A percentile compares a stretch with the other conserved stretches of the same genome.
Conservation (phyloP, 768 basidiomycete species). For the Phlebiopsis gigantea region DNA sequence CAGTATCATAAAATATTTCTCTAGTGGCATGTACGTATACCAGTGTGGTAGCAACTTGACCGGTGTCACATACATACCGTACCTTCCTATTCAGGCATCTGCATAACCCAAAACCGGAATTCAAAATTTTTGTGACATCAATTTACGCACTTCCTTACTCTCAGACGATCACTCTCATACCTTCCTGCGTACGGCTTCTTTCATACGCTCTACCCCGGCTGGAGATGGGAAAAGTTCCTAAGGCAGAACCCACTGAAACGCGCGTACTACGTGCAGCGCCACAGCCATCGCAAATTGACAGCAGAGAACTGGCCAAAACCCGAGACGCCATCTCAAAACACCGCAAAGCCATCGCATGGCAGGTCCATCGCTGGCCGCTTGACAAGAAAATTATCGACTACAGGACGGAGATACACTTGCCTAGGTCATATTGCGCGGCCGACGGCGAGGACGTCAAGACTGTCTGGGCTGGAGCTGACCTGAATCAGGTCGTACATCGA, state of each 20-base stretch:
- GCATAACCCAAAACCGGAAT: background rate
- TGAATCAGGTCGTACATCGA: slow-evolving; percentile 34
- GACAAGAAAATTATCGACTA: slow-evolving; percentile 28
- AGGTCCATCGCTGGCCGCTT: slow-evolving; percentile 35
- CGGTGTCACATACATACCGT: background rate
- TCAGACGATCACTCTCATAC: background rate
- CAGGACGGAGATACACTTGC: slow-evolving; percentile 32
- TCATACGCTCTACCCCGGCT: background rate
- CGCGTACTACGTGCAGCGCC: background rate
- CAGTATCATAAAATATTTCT: background rate
- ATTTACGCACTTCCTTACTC: too few relatives aligned
- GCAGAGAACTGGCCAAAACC: slow-evolving; percentile 11
- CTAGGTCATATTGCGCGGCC: slow-evolving; percentile 33
- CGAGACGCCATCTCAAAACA: slow-evolving; percentile 25
- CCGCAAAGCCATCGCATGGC: slow-evolving; percentile 34
- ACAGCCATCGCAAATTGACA: background rate
- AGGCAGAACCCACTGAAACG: slow-evolving; percentile 3
- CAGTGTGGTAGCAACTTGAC: background rate
- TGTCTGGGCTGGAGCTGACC: slow-evolving; percentile 28
- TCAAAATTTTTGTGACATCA: background rate
- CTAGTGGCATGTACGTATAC: too few relatives aligned
- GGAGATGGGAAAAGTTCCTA: background rate
- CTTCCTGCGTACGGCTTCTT: background rate
- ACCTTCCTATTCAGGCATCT: background rate
- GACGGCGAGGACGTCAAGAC: slow-evolving; percentile 31